These are phyloP conservation scores for Cutaneotrichosporon sp. DNA, from an alignment of 1,284 basidiomycete genomes.

Conservation along the genomic window DNA sequence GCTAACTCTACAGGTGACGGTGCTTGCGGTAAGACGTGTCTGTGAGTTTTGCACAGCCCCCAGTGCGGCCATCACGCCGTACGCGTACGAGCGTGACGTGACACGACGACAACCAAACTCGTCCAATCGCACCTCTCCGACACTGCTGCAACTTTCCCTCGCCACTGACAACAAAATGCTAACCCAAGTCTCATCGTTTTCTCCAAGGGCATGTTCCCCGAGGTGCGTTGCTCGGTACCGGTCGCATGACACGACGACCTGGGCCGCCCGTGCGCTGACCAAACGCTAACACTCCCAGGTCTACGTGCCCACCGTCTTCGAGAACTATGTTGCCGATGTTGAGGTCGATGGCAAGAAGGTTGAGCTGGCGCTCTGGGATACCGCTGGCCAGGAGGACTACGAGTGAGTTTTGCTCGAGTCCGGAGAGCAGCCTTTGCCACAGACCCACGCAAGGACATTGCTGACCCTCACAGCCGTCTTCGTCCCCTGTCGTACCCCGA, in stretches of 20 bases:
- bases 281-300: slow-evolving; percentile 57
- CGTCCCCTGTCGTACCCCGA: slow-evolving; percentile 86
- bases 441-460: neutral
- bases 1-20: slow-evolving; percentile 46
- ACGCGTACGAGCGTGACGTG: no score
- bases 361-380: slow-evolving; percentile 92
- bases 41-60: slow-evolving; percentile 35
- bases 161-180: no score
- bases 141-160: neutral
- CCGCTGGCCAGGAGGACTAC: slow-evolving; percentile 78
- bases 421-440: neutral
- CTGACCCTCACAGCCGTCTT: slow-evolving; percentile 57
- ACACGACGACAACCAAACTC: neutral
- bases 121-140: slow-evolving; percentile 1
- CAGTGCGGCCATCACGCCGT: slow-evolving; percentile 1
- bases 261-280: no score
- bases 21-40: slow-evolving; percentile 57
- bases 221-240: no score
- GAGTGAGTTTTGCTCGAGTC: slow-evolving; percentile 50
- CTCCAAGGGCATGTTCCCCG: slow-evolving; percentile 84
- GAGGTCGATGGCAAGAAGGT: slow-evolving; percentile 88
- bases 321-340: slow-evolving; percentile 77
- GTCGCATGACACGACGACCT: no score
- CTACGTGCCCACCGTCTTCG: slow-evolving; percentile 89
- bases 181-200: slow-evolving; percentile 55